Base-by-base conservation (phyloP, 345 rosid species). In the Bruguiera gymnorhiza region DNA sequence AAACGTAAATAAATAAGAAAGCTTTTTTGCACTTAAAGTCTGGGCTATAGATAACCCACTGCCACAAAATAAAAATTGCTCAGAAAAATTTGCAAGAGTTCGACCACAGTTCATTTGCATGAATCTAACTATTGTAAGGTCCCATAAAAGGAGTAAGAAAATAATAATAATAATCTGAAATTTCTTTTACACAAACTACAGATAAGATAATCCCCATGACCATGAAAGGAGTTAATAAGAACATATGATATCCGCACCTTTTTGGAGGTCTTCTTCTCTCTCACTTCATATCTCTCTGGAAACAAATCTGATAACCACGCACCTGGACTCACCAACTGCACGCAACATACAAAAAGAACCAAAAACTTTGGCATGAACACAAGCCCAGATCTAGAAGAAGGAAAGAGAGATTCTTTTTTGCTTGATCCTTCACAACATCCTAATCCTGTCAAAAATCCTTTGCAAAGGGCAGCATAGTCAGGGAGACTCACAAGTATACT, bases 241-340 rank as follows among this genome's bases (percentile, higher is more conserved):
- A 64, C 46, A 10, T 10, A 46, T 15, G 30, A 57, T 57, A 4
- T 19, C 16, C 16, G 65, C 75, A 93, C 98, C 97, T 88, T 93
- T 82, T 90, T 93, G 52, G 97, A 88, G 66, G 94, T 76, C 79
- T 88, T 90, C 84, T 91, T 93, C 87, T 93, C 98, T 76, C 96
- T 83, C 27, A 93, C 97, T 83, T 90, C 96, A 67, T 93, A 90
- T 64, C 96, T 83, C 83, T 93, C 96, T 61, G 83, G 90, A 75
- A 91, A 85, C 30, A 91, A 65, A 72, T 91, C 97, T 10, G 97
- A 84, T 77, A 93, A 74, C 98, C 97, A 93, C 36, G 88, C 83
- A 68, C 98, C 98, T 24, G 97, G 98, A 78, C 96, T 88, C 70
- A 81, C 97, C 84, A 89, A 73, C 98, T 90, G 83, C 82, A 58